phyloP scores from a whole-genome alignment of 2,329 filamentous ascomycete genomes.

The Colletotrichum scovillei region DNA sequence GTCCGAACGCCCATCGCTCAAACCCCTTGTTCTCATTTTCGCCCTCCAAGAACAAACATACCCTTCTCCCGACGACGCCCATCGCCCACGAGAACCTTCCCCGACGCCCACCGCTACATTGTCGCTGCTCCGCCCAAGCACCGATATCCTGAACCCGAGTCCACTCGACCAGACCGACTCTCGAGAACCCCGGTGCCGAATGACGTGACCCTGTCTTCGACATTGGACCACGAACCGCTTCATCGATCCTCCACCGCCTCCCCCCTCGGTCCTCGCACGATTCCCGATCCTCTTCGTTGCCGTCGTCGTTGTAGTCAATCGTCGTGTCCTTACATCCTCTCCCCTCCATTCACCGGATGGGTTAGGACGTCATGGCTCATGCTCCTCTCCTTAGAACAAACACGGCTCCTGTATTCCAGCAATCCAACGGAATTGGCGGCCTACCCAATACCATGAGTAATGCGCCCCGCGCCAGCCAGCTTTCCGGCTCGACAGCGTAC shows the following conservation, averaged over 20 bases:
- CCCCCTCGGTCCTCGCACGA: constrained; percentile 3
- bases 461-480: constrained; percentile 68
- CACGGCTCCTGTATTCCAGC: constrained; percentile 65
- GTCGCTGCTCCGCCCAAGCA: constrained; percentile 17
- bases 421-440: constrained; percentile 59
- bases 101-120: constrained; percentile 28
- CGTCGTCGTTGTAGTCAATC: background rate
- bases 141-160: constrained; percentile 2
- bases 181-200: constrained; percentile 25
- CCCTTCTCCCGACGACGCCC: constrained; percentile 26
- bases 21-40: background rate
- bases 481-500: constrained; percentile 70
- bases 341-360: constrained; percentile 49
- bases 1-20: constrained; percentile 1
- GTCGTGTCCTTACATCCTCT: constrained; percentile 9
- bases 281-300: constrained; percentile 3
- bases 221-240: constrained; percentile 20
- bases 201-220: constrained; percentile 30
- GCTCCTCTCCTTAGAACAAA: constrained; percentile 69
- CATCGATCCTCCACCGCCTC: constrained; percentile 19
- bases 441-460: constrained; percentile 62
- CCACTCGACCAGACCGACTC: constrained; percentile 21
- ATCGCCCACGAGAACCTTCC: constrained; percentile 11
- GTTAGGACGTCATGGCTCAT: constrained; percentile 66
- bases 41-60: background rate